Evolutionary conservation across 2,329 filamentous ascomycete genomes (phyloP), one percentile per base, ranked within the genome.

Genomic region (Hypoxylon sp.): DNA sequence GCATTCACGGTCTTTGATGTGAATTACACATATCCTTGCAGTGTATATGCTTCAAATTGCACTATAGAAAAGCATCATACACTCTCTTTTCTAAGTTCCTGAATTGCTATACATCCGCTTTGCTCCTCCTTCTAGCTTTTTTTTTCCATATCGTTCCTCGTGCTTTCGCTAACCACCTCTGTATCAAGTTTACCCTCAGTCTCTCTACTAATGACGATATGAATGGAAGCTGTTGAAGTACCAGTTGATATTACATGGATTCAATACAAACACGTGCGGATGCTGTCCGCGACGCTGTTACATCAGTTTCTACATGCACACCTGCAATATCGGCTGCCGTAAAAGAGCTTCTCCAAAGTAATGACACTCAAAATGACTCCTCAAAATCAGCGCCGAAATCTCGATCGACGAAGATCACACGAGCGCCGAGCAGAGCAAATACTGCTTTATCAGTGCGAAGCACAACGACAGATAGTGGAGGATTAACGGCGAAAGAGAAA

Each of bases 401-500:
- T n/a, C 76, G 76, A 69, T 70, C 78, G 71, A 78, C 66, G 51
- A 77, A 70, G 35, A 53, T 74, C 26, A 74, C 76, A 35, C 74
- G 74, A 42, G 66, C 71, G 26, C 53, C 71, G 6, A 69, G 68
- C 9, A 71, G 69, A 67, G 26, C 68, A 17, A 77, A 74, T 44
- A 63, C 64, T 35, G 59, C 63, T 42, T 61, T 66, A 10, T 72
- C 76, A 66, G 70, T 75, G 74, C 66, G 60, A 54, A 51, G 64
- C n/a, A 44, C 33, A 19, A 71, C 33, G 24, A 71, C 78, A 68
- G 71, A 83, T 35, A 78, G 77, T 48, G 78, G 78, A 35, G 81
- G 81, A 55, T 78, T 91, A 31, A 81, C 85, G 3, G 76, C 83
- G 4, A 88, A 86, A 73, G 91, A 93, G 64, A 88, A 86, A 77